phyloP scores from a whole-genome alignment of 192 early-diverging fungal species.

The Coemansia nantahalensis region DNA sequence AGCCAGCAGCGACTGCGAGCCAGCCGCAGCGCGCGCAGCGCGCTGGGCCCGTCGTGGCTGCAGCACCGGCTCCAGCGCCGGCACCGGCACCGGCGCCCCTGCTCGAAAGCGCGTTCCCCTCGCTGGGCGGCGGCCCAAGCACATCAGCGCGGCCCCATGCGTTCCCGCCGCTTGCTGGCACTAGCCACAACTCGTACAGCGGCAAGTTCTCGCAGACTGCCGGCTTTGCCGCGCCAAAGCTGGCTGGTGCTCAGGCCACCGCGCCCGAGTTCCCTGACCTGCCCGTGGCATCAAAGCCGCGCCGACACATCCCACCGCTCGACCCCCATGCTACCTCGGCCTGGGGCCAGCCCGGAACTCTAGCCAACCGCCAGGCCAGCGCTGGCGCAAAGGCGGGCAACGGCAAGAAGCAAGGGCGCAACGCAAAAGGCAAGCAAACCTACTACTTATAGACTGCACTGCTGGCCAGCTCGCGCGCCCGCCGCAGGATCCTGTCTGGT shows the following conservation, averaged over 20 bases:
- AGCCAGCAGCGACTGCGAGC: not conserved
- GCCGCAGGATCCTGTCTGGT: slow-evolving; percentile 9
- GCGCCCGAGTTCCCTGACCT: slow-evolving; percentile 29
- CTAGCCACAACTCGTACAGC: slow-evolving; percentile 23
- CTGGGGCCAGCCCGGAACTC: slow-evolving; percentile 12
- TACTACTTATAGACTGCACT: slow-evolving; percentile 4
- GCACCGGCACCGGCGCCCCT: slow-evolving; percentile 1
- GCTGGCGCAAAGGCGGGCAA: not conserved
- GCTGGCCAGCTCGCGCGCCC: slow-evolving; percentile 9
- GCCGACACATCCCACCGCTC: slow-evolving; percentile 20
- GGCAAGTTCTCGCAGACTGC: slow-evolving; percentile 8
- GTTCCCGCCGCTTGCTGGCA: not conserved
- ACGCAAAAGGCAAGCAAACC: slow-evolving; percentile 32
- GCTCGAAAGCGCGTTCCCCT: slow-evolving; percentile 19
- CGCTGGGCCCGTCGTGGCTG: not conserved
- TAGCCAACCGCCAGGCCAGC: slow-evolving; percentile 5
- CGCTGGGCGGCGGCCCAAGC: slow-evolving; percentile 11
- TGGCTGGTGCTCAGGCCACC: not conserved
- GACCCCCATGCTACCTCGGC: slow-evolving; percentile 31
- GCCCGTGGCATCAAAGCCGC: slow-evolving; percentile 16
- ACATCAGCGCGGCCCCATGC: not conserved
- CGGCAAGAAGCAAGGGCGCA: slow-evolving; percentile 17
- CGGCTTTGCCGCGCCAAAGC: not conserved
- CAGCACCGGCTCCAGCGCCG: not conserved
- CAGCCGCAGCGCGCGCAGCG: not conserved